Base-by-base conservation (phyloP, 805 yeast genomes). In the Diddensiella transvaalensis region DNA sequence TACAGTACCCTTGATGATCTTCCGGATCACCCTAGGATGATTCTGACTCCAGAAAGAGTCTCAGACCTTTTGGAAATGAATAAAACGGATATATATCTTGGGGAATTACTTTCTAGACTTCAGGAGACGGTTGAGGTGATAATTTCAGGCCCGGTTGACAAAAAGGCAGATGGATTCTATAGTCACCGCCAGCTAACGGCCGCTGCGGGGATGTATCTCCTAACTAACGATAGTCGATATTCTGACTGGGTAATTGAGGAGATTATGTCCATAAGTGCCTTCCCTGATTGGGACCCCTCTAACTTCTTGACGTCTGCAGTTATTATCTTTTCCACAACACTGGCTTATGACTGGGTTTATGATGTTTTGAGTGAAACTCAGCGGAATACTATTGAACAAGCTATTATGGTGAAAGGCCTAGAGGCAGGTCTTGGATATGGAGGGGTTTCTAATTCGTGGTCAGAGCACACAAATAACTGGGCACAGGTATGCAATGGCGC, bases 401-500 rank as follows among this genome's bases (percentile, higher is more conserved):
- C 32, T 11, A 39, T 39, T 39, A 15, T 18, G 8, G 15, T 10
- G 11, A 15, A 18, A 21, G 22, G 22, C 6, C 6, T 39, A 11
- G 29, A 18, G 11, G 32, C 42, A 15, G 42, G 42, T 21, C 18
- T 39, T 13, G 42, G 42, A 6, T 39, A 18, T 39, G 42, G 42
- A 10, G 29, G 29, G 13, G 15, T 18, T 39, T 18, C 22, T 10
- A 21, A 11, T 15, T 18, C 10, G 30, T 39, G 42, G 42, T 15
- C 29, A 11, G 18, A 8, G 30, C 32, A 39, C 30, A 39, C 42
- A 6, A 39, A 39, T 39, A 39, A 39, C 15, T 39, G 42, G 42
- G 42, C 42, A 11, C 42, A 39, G 29, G 15, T 21, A 39, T 39
- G 42, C 18, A 15, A 39, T 39, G 42, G 42, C 8, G 42, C 32